A percentile compares a stretch with the other conserved stretches of the same genome.
phyloP scores from a whole-genome alignment of 192 early-diverging fungal genomes.

The Tieghemiomyces parasiticus region DNA sequence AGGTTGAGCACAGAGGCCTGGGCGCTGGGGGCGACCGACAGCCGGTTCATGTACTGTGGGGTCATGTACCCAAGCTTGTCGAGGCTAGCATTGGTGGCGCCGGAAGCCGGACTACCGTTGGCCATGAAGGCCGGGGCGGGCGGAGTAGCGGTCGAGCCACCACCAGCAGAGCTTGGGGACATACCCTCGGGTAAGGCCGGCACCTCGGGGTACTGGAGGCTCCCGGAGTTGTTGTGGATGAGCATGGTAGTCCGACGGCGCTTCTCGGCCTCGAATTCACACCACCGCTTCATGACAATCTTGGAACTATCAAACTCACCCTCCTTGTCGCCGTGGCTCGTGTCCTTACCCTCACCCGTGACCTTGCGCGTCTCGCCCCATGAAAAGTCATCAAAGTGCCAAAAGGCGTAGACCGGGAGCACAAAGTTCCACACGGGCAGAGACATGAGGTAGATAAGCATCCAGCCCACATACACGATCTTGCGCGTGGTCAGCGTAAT shows the following conservation, averaged over 20 bases:
- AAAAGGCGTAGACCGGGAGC: constrained; percentile 59
- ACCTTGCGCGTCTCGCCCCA: constrained; percentile 71
- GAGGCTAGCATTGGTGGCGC: constrained; percentile 14
- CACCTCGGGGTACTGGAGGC: neutral
- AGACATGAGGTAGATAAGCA: constrained; percentile 58
- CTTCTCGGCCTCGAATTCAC: constrained; percentile 47
- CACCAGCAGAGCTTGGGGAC: neutral
- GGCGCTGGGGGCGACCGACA: constrained; percentile 3
- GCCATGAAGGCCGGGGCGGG: neutral
- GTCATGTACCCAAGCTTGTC: constrained; percentile 33
- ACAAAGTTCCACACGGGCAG: constrained; percentile 73
- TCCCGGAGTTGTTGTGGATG: neutral
- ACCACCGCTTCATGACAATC: constrained; percentile 68
- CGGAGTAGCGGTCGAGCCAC: neutral
- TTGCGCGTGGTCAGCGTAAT: constrained; percentile 72
- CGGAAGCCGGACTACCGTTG: neutral
- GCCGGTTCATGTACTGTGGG: constrained; percentile 20
- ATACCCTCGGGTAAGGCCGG: neutral
- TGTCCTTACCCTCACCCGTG: constrained; percentile 40
- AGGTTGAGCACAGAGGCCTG: neutral
- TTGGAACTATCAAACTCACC: constrained; percentile 58
- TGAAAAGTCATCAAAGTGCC: constrained; percentile 81
- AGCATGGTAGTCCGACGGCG: constrained; percentile 22
- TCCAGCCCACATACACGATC: constrained; percentile 66
- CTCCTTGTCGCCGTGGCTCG: constrained; percentile 44